Base-by-base conservation (phyloP, 2,329 filamentous ascomycete species). In the Waltergamsia citrina region DNA sequence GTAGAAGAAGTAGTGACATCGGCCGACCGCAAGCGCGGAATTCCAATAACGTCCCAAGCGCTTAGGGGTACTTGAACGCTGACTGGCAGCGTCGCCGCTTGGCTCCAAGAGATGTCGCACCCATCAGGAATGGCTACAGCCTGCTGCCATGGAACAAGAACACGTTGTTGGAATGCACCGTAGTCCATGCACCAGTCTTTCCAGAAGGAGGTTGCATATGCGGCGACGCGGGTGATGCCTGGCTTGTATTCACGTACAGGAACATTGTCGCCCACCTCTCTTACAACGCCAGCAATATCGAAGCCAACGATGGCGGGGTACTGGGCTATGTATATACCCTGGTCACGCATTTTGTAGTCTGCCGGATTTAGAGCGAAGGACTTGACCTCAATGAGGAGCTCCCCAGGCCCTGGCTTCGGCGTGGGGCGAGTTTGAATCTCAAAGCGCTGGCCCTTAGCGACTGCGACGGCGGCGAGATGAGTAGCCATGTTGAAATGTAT, bases 301-400 rank as follows among this genome's bases (percentile, higher is more conserved):
- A 59, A 60, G 26, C 61, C 60, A 6, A 56, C 34, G 16, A 65
- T 53, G 0, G 62, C 56, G 5, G 67, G 65, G 39, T 63, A 66
- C 0, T 29, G 32, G 3, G 51, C 28, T 25, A 66, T 55, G 31
- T 59, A 54, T 36, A 67, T 51, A 12, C 63, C 67, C 6, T 48
- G 40, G 17, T 57, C 50, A n/a, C 62, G 64, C 50, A 63, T 60
- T 29, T 50, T 29, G 33, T 15, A 37, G 37, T 71, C 67, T 33
- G 64, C 54, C 3, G 66, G 65, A 39, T 71, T 71, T 24, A 71
- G 47, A 11, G 65, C 66, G 5, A 69, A 46, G 4, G 65, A 62
- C 33, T 64, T 63, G 42, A 69, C 59, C 2, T 47, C 57, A 35
- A 71, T 49, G 17, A 70, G 63, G 33, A 71, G 50, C 28, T 71